Percentiles rank a stretch among this genome's conserved stretches.
Conservation (phyloP, 305 asterid species). For the Stenogyne calaminthoides region DNA sequence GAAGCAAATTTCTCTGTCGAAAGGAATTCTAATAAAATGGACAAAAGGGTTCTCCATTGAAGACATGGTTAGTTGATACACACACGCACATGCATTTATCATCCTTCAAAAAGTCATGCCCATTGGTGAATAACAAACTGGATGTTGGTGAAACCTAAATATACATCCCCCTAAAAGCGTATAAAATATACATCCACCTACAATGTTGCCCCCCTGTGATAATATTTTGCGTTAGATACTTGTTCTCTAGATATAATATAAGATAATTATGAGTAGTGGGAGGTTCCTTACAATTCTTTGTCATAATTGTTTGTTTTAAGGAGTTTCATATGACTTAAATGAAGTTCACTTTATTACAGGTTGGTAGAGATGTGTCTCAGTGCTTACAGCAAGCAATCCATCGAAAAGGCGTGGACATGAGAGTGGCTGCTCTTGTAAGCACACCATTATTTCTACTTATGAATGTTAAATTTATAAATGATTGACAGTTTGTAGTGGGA, state of each 20-base stretch:
- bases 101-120: constrained; percentile 6
- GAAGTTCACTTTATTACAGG: constrained; percentile 43
- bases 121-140: constrained; percentile 8
- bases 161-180: background rate
- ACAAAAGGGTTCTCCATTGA: constrained; percentile 75
- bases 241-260: background rate
- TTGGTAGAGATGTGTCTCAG: constrained; percentile 71
- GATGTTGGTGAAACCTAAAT: constrained; percentile 4
- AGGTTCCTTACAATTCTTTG: background rate
- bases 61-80: constrained; percentile 60
- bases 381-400: constrained; percentile 68
- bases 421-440: constrained; percentile 81
- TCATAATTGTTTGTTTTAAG: background rate
- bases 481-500: background rate
- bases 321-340: constrained; percentile 21
- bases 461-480: background rate
- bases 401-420: constrained; percentile 67
- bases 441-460: background rate
- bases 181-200: background rate
- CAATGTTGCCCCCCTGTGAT: background rate
- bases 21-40: constrained; percentile 84
- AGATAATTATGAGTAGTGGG: background rate
- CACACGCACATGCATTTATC: background rate
- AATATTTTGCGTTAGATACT: background rate
- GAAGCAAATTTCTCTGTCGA: constrained; percentile 65